These are phyloP conservation scores for Cupressus sempervirens DNA, from an alignment of 75 land plant species.

Conservation along the genomic window DNA sequence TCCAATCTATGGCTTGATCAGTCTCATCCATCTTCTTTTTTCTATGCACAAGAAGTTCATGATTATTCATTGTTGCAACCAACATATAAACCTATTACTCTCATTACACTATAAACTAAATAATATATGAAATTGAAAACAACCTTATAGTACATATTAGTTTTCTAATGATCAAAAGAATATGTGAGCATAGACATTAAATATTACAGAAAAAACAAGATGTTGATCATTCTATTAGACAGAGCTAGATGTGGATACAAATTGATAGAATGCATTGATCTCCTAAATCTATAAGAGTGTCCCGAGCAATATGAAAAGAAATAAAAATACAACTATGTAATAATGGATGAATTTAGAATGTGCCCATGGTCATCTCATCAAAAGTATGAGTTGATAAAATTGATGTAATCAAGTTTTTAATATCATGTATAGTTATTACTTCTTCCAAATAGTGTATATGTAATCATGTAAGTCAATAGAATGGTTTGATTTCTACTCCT, in stretches of 20 bases:
- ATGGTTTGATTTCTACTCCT: neutral
- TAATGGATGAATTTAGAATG: neutral
- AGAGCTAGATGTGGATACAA: neutral
- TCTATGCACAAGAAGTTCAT: conserved; percentile 77
- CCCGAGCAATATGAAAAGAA: neutral
- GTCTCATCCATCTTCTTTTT: conserved; percentile 89
- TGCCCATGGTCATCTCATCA: neutral
- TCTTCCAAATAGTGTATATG: neutral
- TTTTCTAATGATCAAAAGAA: neutral
- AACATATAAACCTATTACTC: neutral
- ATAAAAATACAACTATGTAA: neutral
- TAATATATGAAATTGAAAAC: neutral
- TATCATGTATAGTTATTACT: too few species aligned
- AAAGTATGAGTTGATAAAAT: neutral
- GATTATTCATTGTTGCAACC: conserved; percentile 81
- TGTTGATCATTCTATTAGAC: neutral
- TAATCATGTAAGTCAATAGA: neutral
- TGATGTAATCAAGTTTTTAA: too few species aligned
- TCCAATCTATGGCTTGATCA: conserved; percentile 89
- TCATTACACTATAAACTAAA: neutral
- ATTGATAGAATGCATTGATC: neutral
- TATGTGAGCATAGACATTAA: neutral
- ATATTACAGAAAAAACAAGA: neutral
- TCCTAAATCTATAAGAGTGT: neutral
- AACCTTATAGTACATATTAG: neutral